phyloP scores from a whole-genome alignment of 352 stramenopile species.

The Phytophthora sansomeana region DNA sequence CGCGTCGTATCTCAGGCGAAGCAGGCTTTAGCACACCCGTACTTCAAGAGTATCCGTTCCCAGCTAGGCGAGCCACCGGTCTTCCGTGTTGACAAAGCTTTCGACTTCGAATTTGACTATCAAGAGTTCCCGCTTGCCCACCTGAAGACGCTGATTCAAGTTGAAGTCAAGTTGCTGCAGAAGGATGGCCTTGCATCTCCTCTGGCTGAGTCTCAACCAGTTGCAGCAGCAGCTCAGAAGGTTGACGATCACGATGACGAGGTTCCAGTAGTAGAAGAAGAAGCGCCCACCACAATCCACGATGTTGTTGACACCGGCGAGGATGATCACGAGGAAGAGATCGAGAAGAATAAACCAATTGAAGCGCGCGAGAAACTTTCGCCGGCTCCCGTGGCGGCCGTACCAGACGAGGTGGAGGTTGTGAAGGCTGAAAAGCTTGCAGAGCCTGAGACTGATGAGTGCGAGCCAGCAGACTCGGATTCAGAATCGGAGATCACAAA shows the following conservation, averaged over 20 bases:
- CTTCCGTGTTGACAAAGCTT: conserved; percentile 71
- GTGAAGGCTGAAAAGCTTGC: conserved; percentile 4
- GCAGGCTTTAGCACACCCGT: conserved; percentile 92
- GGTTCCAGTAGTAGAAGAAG: conserved; percentile 7
- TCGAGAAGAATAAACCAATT: not conserved
- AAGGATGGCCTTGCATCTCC: conserved; percentile 44
- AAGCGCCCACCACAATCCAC: not conserved
- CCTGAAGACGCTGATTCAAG: conserved; percentile 78
- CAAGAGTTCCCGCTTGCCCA: conserved; percentile 66
- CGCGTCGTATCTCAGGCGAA: conserved; percentile 89
- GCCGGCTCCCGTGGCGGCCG: not conserved
- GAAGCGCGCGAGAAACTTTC: not conserved
- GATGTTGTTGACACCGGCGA: not conserved
- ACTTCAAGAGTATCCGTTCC: conserved; percentile 81
- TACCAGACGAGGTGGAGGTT: conserved; percentile 10
- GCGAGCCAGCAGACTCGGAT: conserved; percentile 33
- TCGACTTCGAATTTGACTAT: conserved; percentile 90
- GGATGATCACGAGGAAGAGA: not conserved
- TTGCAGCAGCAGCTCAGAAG: conserved; percentile 3
- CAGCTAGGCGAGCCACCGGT: conserved; percentile 76
- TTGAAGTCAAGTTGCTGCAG: conserved; percentile 75
- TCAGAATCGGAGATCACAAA: conserved; percentile 39
- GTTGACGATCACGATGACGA: conserved; percentile 7
- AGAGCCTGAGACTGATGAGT: conserved; percentile 58
- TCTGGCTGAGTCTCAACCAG: conserved; percentile 5